Evolutionary conservation across 495 filamentous ascomycete species (phyloP).

Genomic region (Hapsidospora chrysogenum): DNA sequence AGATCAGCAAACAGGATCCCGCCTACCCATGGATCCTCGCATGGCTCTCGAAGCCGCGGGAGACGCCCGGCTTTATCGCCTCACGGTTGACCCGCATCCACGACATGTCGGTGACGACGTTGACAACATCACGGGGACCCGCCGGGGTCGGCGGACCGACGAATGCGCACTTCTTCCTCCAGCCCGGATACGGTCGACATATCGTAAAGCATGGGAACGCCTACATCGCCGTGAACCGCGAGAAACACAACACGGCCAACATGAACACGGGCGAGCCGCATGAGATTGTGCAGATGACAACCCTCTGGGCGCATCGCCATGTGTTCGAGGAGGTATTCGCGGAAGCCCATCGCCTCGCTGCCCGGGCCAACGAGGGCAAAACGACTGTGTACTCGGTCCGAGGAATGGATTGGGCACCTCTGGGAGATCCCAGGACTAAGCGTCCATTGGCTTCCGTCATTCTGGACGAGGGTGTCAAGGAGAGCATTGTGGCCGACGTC

Average conservation of each 20-base stretch:
- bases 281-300: conserved; percentile 86
- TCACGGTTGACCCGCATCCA: conserved; percentile 30
- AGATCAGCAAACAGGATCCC: conserved; percentile 83
- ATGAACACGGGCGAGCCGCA: conserved; percentile 72
- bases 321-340: conserved; percentile 74
- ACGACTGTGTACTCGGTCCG: conserved; percentile 78
- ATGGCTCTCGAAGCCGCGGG: conserved; percentile 80
- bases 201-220: conserved; percentile 65
- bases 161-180: conserved; percentile 67
- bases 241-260: conserved; percentile 58
- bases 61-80: conserved; percentile 24
- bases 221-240: conserved; percentile 70
- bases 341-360: conserved; percentile 66
- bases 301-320: conserved; percentile 71
- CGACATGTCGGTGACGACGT: conserved; percentile 28
- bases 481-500: conserved; percentile 70
- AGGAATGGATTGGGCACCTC: conserved; percentile 65
- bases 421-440: conserved; percentile 78
- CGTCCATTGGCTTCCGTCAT: conserved; percentile 78
- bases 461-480: conserved; percentile 70
- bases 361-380: conserved; percentile 72
- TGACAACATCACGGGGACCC: conserved; percentile 39
- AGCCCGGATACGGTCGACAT: conserved; percentile 79
- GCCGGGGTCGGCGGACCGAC: conserved; percentile 44
- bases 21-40: conserved; percentile 88